Evolutionary conservation across 1,284 basidiomycete species (phyloP).

Genomic region (Malassezia globosa): DNA sequence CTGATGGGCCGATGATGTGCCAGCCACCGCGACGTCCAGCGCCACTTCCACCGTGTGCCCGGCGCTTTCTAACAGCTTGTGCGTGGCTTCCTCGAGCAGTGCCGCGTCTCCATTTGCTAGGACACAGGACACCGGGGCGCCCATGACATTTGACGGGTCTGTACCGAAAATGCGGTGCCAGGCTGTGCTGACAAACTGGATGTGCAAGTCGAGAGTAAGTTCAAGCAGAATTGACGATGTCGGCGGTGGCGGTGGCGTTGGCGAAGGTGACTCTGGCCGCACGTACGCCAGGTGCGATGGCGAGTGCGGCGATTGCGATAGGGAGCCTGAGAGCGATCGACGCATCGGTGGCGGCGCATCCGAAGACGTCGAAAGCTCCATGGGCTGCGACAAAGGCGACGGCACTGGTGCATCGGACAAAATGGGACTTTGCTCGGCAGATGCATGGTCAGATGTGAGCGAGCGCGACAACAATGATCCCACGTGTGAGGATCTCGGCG

Average conservation of each 20-base stretch:
- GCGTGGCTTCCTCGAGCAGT: constrained; percentile 78
- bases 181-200: constrained; percentile 88
- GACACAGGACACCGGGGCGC: constrained; percentile 67
- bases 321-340: neutral
- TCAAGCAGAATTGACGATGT: constrained; percentile 63
- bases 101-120: constrained; percentile 72
- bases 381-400: neutral
- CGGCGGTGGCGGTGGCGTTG: constrained; percentile 13
- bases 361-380: neutral
- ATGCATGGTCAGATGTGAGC: neutral
- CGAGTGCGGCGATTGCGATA: neutral
- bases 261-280: no score
- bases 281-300: no score
- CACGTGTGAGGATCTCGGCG: no score
- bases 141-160: constrained; percentile 69
- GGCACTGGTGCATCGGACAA: neutral
- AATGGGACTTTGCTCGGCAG: neutral
- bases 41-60: constrained; percentile 85
- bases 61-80: constrained; percentile 74
- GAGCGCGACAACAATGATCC: no score
- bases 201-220: constrained; percentile 69
- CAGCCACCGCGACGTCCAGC: constrained; percentile 53
- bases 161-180: constrained; percentile 76
- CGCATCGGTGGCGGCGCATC: no score
- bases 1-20: constrained; percentile 58